phyloP scores from a whole-genome alignment of 805 yeast species.

The Hemisphaericaspora nanyangensis region DNA sequence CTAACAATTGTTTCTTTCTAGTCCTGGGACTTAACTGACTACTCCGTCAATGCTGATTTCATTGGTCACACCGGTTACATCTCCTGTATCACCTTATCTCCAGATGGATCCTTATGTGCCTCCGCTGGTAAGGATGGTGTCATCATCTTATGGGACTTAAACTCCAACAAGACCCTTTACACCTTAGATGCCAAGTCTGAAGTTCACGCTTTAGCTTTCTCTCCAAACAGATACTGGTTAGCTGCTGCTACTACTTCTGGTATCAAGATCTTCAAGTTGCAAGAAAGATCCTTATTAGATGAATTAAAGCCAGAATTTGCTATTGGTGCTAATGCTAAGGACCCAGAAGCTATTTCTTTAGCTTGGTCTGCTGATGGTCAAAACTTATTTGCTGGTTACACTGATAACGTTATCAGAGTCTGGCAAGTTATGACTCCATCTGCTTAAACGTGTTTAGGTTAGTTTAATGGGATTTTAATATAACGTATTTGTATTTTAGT shows the following conservation, averaged over 20 bases:
- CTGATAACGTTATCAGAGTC: slow-evolving; percentile 98
- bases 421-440: slow-evolving; percentile 98
- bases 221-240: slow-evolving; percentile 99
- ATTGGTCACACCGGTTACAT: slow-evolving; percentile 99
- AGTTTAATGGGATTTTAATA: neutral
- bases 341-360: slow-evolving; percentile 96
- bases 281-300: slow-evolving; percentile 89
- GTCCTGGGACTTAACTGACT: slow-evolving; percentile 92
- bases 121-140: slow-evolving; percentile 99
- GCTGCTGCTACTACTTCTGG: slow-evolving; percentile 99
- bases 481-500: neutral
- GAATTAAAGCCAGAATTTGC: slow-evolving; percentile 98
- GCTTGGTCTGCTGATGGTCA: slow-evolving; percentile 99
- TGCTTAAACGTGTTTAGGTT: slow-evolving; percentile 30
- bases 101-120: slow-evolving; percentile 99
- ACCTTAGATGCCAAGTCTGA: slow-evolving; percentile 93
- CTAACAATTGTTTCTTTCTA: slow-evolving; percentile 44
- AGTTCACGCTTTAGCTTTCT: slow-evolving; percentile 97
- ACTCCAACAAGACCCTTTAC: slow-evolving; percentile 82
- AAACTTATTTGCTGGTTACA: slow-evolving; percentile 99
- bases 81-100: slow-evolving; percentile 94
- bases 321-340: slow-evolving; percentile 82
- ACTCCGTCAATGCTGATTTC: slow-evolving; percentile 89
- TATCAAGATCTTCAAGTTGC: slow-evolving; percentile 97
- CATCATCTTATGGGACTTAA: slow-evolving; percentile 97